Evolutionary conservation across 2,329 filamentous ascomycete species (phyloP), one percentile per base, ranked within the genome.

Genomic region (Ampelomyces quisqualis): DNA sequence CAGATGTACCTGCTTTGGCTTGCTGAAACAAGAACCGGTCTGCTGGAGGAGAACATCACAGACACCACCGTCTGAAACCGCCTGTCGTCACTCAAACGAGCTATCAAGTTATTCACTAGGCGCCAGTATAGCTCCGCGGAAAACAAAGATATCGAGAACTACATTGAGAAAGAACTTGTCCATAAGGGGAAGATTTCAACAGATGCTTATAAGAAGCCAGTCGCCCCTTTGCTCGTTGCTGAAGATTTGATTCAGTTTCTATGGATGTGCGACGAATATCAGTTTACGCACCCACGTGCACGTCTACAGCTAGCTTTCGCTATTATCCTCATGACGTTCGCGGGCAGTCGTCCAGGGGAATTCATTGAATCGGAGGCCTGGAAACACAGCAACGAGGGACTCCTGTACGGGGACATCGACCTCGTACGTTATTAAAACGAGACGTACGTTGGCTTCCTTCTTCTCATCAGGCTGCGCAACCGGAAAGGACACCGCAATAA

Each of bases 221-320:
- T 47, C 5, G 43, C 40, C 5, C 38, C 43, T 3, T 10, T 44
- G 8, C n/a, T 2, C 1, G 38, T 50, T 2, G 34, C 43, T 18
- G 15, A 37, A 24, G 47, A 51, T 20, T 8, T 45, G 2, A 39
- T 51, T 2, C 8, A 13, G 2, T 51, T 45, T 13, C n/a, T 48
- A 2, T 51, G 30, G 38, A 8, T 23, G 5, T 43, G 44, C 11
- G 40, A 51, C 20, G 41, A 47, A 13, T 47, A 51, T 23, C 29
- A 32, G 9, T 27, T n/a, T 10, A 0, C 33, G 9, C 41, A 51
- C 21, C 39, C 21, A 13, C 41, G 44, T 6, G 13, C 33, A 34
- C 18, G 34, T 7, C 23, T 44, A 6, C 38, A 47, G 18, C n/a
- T 51, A 7, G 35, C 35, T 5, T 51, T 47, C 34, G 7, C 26